Evolutionary conservation across 176 grass and related monocot genomes (phyloP), one percentile per base, ranked within the genome.

Genomic region (Saccharum officinarum): DNA sequence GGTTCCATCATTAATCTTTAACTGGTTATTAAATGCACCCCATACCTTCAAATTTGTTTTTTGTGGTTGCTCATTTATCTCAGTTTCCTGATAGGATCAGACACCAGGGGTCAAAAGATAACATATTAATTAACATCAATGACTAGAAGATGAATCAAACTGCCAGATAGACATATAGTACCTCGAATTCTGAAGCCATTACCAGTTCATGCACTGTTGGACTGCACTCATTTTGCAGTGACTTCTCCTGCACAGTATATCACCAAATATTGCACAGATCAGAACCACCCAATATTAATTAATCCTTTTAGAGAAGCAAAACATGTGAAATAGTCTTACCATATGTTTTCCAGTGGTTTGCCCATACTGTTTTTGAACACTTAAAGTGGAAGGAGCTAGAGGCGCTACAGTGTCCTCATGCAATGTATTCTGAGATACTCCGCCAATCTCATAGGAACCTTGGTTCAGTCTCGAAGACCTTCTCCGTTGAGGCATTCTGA

Each of bases 401-500:
- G 85, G 54, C 25, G 62, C 47, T 17, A 6, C 46, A 17, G 11
- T 22, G 30, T 84, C 70, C 49, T 62, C 77, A 54, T 16, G n/a
- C 49, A 80, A 52, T 54, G 41, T 80, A 9, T 80, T 55, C 12
- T 7, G 47, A 45, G 39, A 40, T 25, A 59, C 69, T 39, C 80
- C 85, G 16, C 23, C 2, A 1, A 87, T n/a, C 10, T 91, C 89
- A 76, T 50, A 91, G 34, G 76, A 63, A 75, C 6, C 76, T 44
- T 42, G 9, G 49, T 76, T 91, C 63, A 91, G 80, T 76, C 89
- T 87, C 16, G 62, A 46, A 64, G 89, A 91, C 31, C 60, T 90
- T 86, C 84, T 84, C 33, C 85, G 30, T 69, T 28, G 13, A 26
- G 40, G 64, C 11, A 28, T 80, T 28, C 85, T 91, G 81, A 46